Base-by-base conservation (phyloP, 2,329 filamentous ascomycete species). In the Calcarisporium arbuscula region DNA sequence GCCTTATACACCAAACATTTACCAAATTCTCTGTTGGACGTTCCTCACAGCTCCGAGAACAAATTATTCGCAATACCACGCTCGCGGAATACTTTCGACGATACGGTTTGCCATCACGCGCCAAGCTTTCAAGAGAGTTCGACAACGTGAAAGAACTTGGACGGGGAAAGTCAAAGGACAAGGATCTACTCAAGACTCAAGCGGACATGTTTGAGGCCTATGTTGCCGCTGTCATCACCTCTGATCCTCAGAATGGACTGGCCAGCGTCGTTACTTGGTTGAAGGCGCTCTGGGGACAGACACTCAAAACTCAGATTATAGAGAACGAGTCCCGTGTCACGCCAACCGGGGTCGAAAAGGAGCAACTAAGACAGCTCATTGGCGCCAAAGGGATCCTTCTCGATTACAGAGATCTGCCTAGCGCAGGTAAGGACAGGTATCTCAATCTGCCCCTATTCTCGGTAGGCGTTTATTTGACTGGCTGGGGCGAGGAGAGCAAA, bases 121-220 rank as follows among this genome's bases (percentile, higher is more conserved):
- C 84, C 7, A 68, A 67, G 19, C 62, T 84, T 4, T 81, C 72
- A 2, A 45, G 46, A 3, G 67, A 70, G 41, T 62, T 61, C 17
- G 50, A 43, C 30, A 59, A 50, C 33, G 43, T 48, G 21, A 37
- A 38, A 18, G 38, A 41, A 6, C 33, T 48, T 6, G 49, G 53
- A 8, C 45, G 42, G 15, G 49, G 49, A 11, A 51, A 43, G 9
- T 53, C 54, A 6, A 70, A 50, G 36, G 58, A 51, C 52, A 80
- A 72, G 53, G 72, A 70, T 27, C 68, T 74, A 40, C 72, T 65
- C 11, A 95, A 95, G 57, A 77, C 87, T 8, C 69, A 84, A 36
- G 89, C 82, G 8, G 90, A 96, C 53, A 72, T 95, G 14, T 94
- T 95, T 49, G 90, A 96, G 56, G 84, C 90, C 0, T 95, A 94